Base-by-base conservation (phyloP, 352 stramenopile species). In the Phytophthora pseudosyringae region DNA sequence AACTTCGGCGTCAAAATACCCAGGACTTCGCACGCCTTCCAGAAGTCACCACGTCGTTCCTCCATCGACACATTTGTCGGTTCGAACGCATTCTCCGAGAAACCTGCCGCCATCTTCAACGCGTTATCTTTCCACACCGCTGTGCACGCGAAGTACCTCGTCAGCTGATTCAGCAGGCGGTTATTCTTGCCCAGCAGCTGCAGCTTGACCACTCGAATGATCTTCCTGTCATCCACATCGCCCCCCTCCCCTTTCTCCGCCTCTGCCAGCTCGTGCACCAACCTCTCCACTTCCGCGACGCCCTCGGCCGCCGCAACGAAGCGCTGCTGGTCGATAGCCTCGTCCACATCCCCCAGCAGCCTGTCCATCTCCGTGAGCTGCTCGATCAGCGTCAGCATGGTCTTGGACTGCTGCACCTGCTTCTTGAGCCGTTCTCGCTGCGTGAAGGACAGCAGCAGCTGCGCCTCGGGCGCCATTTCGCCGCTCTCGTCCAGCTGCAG, bases 341-440 rank as follows among this genome's bases (percentile, higher is more conserved):
- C 59, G 41, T 93, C 80, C 41, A 86, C 67, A 3, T 81, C 76
- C n/a, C 60, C 54, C 0, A 91, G 38, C 9, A 78, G 45, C n/a
- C 73, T 67, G 46, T 93, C 82, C 13, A 87, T 75, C 54, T 82
- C 68, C 18, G 71, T 89, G 10, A 94, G 69, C n/a, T 88, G 83
- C 66, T 92, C 85, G 16, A 90, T 78, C 12, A 89, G 69, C 57
- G 62, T 35, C 39, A 94, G 60, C 74, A 88, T 88, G n/a, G 56
- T 69, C 28, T 76, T 78, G 2, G 81, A 89, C 51, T 90, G 78
- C 28, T 85, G 73, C 41, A 89, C 78, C 44, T 94, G 81, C 29
- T 73, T 64, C 67, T 79, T 81, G 6, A 94, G 53, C 0, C 64
- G 67, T 67, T 94, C 78, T 12, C 74, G 72, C 50, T 92, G 76